phyloP scores from a whole-genome alignment of 108 stramenopile species.

The Nannochloropsis granulata region DNA sequence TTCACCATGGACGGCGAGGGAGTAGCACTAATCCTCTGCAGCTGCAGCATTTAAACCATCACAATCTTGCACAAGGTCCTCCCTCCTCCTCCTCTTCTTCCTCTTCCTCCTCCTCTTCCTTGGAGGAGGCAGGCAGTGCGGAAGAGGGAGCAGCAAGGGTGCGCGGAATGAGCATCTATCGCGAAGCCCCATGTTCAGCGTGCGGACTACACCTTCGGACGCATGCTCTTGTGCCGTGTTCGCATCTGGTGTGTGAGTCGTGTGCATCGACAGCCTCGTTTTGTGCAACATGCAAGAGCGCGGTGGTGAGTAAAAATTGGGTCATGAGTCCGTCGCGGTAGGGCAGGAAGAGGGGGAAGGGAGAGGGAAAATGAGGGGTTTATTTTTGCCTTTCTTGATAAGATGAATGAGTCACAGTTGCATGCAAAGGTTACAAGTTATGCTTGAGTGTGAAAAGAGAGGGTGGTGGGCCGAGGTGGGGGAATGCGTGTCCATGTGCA shows the following conservation, averaged over 20 bases:
- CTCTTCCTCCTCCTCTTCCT: background rate
- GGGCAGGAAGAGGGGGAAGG: background rate
- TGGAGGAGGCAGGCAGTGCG: background rate
- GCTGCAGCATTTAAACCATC: background rate
- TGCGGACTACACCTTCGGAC: background rate
- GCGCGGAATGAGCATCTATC: background rate
- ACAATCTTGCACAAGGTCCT: background rate
- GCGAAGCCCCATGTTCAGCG: background rate
- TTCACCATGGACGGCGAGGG: background rate
- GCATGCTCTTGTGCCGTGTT: background rate
- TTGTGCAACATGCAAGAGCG: background rate
- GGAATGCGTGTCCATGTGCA: too few species aligned
- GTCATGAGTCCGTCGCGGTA: background rate
- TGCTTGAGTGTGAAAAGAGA: too few species aligned
- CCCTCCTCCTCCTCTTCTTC: background rate
- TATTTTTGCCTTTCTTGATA: too few species aligned
- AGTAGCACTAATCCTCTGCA: background rate
- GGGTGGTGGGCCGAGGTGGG: too few species aligned
- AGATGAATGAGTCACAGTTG: too few species aligned
- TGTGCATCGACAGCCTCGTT: background rate
- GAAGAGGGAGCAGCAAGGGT: background rate
- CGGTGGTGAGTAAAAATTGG: background rate
- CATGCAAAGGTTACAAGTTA: too few species aligned
- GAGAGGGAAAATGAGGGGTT: background rate
- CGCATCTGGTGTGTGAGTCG: background rate